phyloP scores from a whole-genome alignment of 306 rosid species.

The Vigna unguiculata region DNA sequence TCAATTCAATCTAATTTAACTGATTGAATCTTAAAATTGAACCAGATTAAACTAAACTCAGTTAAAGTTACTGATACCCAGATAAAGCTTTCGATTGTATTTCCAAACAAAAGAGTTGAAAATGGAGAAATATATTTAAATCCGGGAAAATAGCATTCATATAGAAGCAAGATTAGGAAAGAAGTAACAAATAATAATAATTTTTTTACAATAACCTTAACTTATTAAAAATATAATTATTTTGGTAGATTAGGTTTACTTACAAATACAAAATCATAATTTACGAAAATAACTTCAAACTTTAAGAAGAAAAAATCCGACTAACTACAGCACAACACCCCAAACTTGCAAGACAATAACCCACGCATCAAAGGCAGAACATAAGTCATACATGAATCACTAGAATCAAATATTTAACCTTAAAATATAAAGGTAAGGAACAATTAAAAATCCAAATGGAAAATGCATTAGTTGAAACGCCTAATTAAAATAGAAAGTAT shows the following conservation, averaged over 20 bases:
- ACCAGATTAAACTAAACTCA: too few relatives aligned
- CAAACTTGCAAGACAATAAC: too few relatives aligned
- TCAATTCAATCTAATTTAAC: not conserved
- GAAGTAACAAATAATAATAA: not conserved
- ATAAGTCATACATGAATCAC: not conserved
- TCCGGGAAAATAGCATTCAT: not conserved
- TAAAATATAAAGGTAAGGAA: not conserved
- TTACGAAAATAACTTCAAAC: not conserved
- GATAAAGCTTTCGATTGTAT: not conserved
- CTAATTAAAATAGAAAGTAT: not conserved
- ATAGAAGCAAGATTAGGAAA: too few relatives aligned
- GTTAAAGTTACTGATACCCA: too few relatives aligned
- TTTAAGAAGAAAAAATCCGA: not conserved
- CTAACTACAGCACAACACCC: not conserved
- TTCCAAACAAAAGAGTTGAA: not conserved
- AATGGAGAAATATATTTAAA: not conserved
- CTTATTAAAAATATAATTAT: not conserved
- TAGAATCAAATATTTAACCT: not conserved
- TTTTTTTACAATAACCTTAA: not conserved
- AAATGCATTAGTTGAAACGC: not conserved
- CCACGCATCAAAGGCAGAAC: not conserved
- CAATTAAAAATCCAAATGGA: not conserved
- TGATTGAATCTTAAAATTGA: not conserved
- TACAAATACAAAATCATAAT: not conserved
- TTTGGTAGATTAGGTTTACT: not conserved